phyloP scores from a whole-genome alignment of 2,329 filamentous ascomycete genomes.

The Ophiostoma triangulosporum region DNA sequence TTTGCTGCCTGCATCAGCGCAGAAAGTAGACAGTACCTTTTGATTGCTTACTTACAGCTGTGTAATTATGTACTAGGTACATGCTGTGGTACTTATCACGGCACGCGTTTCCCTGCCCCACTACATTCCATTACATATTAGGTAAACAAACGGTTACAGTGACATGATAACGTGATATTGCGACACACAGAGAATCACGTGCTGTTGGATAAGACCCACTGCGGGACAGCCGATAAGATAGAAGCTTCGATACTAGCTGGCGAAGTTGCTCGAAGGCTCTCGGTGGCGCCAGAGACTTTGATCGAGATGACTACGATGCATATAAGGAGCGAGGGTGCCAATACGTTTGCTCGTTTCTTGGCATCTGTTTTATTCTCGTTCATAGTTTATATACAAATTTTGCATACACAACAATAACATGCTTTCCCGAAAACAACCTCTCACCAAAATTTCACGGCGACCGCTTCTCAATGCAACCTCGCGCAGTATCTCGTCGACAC shows the following conservation, averaged over 20 bases:
- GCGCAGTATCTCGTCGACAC: not conserved
- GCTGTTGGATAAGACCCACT: not conserved
- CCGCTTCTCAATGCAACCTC: not conserved
- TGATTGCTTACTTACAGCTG: too few species aligned
- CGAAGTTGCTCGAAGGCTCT: not conserved
- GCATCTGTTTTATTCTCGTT: not conserved
- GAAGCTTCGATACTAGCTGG: not conserved
- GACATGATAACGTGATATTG: not conserved
- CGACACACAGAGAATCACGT: not conserved
- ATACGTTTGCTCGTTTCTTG: not conserved
- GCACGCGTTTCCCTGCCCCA: not conserved
- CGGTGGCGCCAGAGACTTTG: not conserved
- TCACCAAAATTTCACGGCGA: not conserved
- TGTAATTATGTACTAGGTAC: too few species aligned
- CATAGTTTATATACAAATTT: too few species aligned
- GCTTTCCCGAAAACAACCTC: not conserved
- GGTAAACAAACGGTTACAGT: not conserved
- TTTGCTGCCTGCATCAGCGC: not conserved
- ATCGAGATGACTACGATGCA: not conserved
- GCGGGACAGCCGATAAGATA: slow-evolving; percentile 1
- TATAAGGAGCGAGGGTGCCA: not conserved
- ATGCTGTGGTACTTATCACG: not conserved
- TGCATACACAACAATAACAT: not conserved
- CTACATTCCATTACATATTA: not conserved
- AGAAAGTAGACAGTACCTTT: not conserved